These are phyloP conservation scores for Logfia minima DNA, from an alignment of 129 eudicot species.

Conservation along the genomic window DNA sequence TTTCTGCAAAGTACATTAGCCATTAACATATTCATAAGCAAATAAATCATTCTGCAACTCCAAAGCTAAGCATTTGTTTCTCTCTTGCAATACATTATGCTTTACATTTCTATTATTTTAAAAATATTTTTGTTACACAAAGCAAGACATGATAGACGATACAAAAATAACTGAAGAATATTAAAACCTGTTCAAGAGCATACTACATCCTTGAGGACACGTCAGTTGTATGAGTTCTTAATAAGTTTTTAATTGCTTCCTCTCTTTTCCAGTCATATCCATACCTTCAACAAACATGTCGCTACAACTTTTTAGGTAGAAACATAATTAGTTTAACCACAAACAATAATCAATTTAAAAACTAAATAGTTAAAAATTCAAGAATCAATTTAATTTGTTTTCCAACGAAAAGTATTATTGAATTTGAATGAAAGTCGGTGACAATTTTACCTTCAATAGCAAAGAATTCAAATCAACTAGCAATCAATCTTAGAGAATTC, in stretches of 20 bases:
- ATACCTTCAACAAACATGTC: constrained; percentile 50
- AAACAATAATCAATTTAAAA: too few relatives aligned
- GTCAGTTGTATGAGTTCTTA: constrained; percentile 15
- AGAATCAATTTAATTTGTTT: too few relatives aligned
- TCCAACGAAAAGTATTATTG: too few relatives aligned
- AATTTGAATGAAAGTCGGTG: too few relatives aligned
- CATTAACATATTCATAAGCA: constrained; percentile 14
- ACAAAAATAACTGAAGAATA: constrained; percentile 2
- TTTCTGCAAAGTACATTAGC: constrained; percentile 43
- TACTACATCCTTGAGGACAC: constrained; percentile 72
- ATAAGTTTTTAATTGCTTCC: too few relatives aligned
- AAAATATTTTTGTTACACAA: neutral
- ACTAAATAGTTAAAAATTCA: too few relatives aligned
- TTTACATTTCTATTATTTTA: neutral
- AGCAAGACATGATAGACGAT: neutral
- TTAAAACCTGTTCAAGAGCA: constrained; percentile 71
- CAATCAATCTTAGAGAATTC: too few relatives aligned
- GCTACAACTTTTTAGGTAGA: neutral
- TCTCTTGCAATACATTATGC: neutral
- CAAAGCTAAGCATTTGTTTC: constrained; percentile 16
- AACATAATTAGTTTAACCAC: too few relatives aligned
- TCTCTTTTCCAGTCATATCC: constrained; percentile 30
- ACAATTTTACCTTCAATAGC: too few relatives aligned
- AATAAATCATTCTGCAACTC: neutral
- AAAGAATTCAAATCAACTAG: too few relatives aligned